These are phyloP conservation scores for Lithohypha guttulata DNA, from an alignment of 2,329 filamentous ascomycete genomes.

Conservation along the genomic window DNA sequence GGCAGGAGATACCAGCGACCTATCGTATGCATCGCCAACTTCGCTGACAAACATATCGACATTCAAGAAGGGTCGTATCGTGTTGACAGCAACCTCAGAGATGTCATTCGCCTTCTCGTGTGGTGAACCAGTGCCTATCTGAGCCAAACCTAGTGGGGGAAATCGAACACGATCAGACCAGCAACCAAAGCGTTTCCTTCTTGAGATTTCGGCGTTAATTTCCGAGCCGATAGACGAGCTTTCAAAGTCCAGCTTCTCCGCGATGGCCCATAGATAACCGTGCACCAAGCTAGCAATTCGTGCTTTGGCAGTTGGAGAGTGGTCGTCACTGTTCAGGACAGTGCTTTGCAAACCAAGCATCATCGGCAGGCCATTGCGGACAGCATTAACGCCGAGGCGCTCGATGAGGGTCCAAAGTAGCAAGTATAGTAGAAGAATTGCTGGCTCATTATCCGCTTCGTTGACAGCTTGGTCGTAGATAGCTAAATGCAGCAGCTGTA, in stretches of 20 bases:
- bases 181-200: constrained; percentile 60
- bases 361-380: constrained; percentile 73
- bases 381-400: constrained; percentile 72
- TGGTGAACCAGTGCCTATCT: constrained; percentile 41
- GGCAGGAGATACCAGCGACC: constrained; percentile 51
- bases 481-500: constrained; percentile 71
- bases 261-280: constrained; percentile 75
- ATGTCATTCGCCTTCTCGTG: constrained; percentile 12
- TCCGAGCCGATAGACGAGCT: constrained; percentile 56
- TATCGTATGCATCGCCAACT: constrained; percentile 61
- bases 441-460: constrained; percentile 58
- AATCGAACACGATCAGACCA: constrained; percentile 69
- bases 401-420: constrained; percentile 64
- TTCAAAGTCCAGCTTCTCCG: constrained; percentile 67
- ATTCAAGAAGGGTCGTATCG: constrained; percentile 65
- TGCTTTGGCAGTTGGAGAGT: constrained; percentile 59
- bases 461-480: constrained; percentile 83
- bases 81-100: constrained; percentile 44
- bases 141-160: constrained; percentile 54
- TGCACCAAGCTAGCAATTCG: constrained; percentile 75
- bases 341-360: constrained; percentile 80
- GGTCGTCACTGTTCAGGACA: constrained; percentile 41
- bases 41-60: constrained; percentile 60
- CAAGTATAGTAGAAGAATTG: constrained; percentile 66
- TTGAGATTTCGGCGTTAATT: constrained; percentile 64